phyloP scores from a whole-genome alignment of 2,329 filamentous ascomycete species.

The Magnaporthiopsis poae region DNA sequence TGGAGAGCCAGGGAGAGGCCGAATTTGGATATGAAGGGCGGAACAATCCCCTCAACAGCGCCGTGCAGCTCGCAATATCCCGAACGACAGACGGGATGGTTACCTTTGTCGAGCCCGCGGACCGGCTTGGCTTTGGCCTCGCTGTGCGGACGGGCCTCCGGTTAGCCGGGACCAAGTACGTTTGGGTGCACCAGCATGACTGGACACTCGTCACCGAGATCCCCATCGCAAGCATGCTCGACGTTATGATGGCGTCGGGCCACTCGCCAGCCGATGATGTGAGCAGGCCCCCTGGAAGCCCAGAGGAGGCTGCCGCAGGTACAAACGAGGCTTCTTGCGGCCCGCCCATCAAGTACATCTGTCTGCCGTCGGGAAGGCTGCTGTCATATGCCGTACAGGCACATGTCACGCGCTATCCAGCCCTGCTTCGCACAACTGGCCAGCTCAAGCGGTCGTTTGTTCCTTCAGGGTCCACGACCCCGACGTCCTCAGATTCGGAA shows the following conservation, averaged over 20 bases:
- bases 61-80: conserved; percentile 26
- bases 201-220: conserved; percentile 39
- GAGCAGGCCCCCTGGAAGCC: neutral
- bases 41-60: conserved; percentile 22
- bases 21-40: conserved; percentile 35
- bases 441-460: conserved; percentile 32
- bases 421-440: conserved; percentile 31
- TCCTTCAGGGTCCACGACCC: conserved; percentile 7
- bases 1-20: conserved; percentile 24
- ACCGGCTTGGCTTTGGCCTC: conserved; percentile 42
- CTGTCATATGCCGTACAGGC: conserved; percentile 38
- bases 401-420: conserved; percentile 33
- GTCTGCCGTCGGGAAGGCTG: conserved; percentile 42
- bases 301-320: neutral
- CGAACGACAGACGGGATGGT: conserved; percentile 27
- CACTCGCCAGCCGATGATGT: conserved; percentile 11
- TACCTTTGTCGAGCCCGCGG: conserved; percentile 38
- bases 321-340: neutral
- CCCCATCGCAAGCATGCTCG: conserved; percentile 33
- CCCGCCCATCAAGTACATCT: conserved; percentile 42
- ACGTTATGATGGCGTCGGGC: conserved; percentile 31
- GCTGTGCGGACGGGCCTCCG: conserved; percentile 43
- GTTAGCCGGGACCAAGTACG: conserved; percentile 36
- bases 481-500: conserved; percentile 4
- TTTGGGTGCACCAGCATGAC: conserved; percentile 50